A percentile compares a stretch with the other conserved stretches of the same genome.
Conservation (phyloP, 176 grass and related monocot species). For the Eragrostis curvula region DNA sequence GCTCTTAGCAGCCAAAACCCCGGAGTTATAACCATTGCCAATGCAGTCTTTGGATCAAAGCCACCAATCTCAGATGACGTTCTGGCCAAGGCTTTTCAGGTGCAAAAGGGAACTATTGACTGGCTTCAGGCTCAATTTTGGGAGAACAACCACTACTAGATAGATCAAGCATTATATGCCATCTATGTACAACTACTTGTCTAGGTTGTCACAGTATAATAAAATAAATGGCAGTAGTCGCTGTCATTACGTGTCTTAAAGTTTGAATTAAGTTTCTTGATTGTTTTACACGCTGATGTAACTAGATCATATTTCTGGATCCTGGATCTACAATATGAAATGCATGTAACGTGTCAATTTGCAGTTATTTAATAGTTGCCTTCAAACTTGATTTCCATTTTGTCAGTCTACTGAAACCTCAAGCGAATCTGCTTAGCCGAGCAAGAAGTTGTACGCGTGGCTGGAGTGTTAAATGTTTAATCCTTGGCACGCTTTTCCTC, state of each 20-base stretch:
- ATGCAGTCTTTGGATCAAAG: slow-evolving; percentile 32
- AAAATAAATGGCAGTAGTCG: background rate
- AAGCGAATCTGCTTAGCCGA: no score
- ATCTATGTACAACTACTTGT: background rate
- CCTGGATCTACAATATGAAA: no score
- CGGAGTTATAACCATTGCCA: slow-evolving; percentile 10
- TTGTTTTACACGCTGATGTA: background rate
- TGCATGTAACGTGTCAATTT: no score
- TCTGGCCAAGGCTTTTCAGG: slow-evolving; percentile 23
- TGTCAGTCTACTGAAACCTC: no score
- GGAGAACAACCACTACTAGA: slow-evolving; percentile 24
- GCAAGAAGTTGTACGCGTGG: no score
- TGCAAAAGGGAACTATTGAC: slow-evolving; percentile 37
- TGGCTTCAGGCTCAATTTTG: slow-evolving; percentile 49
- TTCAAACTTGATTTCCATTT: no score
- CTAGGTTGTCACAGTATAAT: background rate
- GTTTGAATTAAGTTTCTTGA: background rate
- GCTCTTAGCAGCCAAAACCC: slow-evolving; percentile 42
- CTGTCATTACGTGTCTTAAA: no score
- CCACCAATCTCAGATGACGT: slow-evolving; percentile 12
- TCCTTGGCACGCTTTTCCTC: no score
- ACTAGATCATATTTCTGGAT: no score
- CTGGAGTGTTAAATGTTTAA: no score
- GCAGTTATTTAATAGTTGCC: no score
- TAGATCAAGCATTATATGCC: background rate